phyloP scores from a whole-genome alignment of 768 basidiomycete genomes.

The Amanita molliuscula region DNA sequence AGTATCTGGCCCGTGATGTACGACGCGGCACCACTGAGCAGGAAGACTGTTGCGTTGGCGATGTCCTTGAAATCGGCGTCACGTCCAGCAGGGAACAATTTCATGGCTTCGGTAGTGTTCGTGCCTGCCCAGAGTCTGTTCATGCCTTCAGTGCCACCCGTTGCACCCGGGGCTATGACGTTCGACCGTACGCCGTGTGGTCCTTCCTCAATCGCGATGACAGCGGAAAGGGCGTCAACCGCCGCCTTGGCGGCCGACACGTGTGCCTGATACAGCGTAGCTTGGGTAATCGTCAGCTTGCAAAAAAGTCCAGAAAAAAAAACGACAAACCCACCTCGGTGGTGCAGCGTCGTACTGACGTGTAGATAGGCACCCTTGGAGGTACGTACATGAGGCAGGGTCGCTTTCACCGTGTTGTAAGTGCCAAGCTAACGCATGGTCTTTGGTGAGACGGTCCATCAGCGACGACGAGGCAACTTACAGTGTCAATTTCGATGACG shows the following conservation, averaged over 20 bases:
- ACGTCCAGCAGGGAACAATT: slow-evolving; percentile 32
- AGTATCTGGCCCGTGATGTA: slow-evolving; percentile 73
- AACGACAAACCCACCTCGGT: slow-evolving; percentile 39
- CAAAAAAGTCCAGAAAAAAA: background rate
- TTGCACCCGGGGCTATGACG: slow-evolving; percentile 77
- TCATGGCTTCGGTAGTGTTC: slow-evolving; percentile 5
- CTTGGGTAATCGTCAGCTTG: slow-evolving; percentile 25
- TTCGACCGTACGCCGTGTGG: slow-evolving; percentile 91
- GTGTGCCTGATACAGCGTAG: slow-evolving; percentile 80
- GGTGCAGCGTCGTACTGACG: slow-evolving; percentile 85
- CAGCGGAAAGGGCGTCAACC: slow-evolving; percentile 80
- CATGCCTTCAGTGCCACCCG: slow-evolving; percentile 67
- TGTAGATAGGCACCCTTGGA: slow-evolving; percentile 79
- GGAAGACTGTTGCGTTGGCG: slow-evolving; percentile 63
- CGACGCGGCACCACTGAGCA: slow-evolving; percentile 73
- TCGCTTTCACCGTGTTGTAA: slow-evolving; percentile 92
- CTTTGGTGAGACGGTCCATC: background rate
- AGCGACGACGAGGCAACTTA: slow-evolving; percentile 21
- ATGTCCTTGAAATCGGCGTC: slow-evolving; percentile 51
- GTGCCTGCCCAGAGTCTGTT: slow-evolving; percentile 36
- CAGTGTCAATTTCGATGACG: slow-evolving; percentile 90
- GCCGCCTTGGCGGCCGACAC: slow-evolving; percentile 94
- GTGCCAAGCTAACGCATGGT: slow-evolving; percentile 59
- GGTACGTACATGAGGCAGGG: slow-evolving; percentile 59
- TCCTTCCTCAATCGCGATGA: slow-evolving; percentile 89